Conservation (phyloP, 768 basidiomycete species). For the Amanita pallidorosea region DNA sequence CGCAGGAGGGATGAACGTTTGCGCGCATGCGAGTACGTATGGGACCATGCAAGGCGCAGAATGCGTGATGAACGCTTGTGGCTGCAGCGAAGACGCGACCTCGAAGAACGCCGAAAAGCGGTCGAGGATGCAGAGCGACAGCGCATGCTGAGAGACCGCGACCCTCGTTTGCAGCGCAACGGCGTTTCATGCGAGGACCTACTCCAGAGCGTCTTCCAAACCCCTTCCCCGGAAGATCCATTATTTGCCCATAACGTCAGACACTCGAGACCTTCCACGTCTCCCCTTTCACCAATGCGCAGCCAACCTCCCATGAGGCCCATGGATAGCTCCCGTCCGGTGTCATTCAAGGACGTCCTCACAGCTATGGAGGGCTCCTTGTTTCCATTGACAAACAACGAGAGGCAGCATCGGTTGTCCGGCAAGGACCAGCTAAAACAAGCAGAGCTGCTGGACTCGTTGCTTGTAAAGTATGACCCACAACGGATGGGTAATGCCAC, state of each 20-base stretch:
- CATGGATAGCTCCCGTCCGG: conserved; percentile 24
- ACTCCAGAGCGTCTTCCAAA: background rate
- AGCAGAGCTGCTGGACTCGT: conserved; percentile 28
- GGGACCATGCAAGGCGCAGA: conserved; percentile 35
- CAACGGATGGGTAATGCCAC: conserved; percentile 30
- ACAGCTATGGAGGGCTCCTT: conserved; percentile 47
- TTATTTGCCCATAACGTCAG: conserved; percentile 13
- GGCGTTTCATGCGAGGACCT: conserved; percentile 12
- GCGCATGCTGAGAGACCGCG: conserved; percentile 17
- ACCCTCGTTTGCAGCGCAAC: conserved; percentile 8
- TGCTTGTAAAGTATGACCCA: conserved; percentile 34
- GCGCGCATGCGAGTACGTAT: conserved; percentile 33
- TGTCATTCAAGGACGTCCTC: conserved; percentile 48
- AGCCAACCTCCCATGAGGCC: conserved; percentile 12
- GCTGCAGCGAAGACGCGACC: conserved; percentile 21
- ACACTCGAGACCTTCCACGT: conserved; percentile 7
- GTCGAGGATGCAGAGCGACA: conserved; percentile 10
- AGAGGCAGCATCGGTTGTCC: conserved; percentile 10
- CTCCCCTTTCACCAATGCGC: conserved; percentile 14
- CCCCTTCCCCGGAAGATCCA: conserved; percentile 4
- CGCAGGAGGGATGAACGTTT: conserved; percentile 28
- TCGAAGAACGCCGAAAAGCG: conserved; percentile 16
- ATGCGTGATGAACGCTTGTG: conserved; percentile 27
- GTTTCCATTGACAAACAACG: conserved; percentile 31
- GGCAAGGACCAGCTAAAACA: conserved; percentile 13